Percentiles rank a stretch among this genome's conserved stretches.
Conservation (phyloP, 2,329 filamentous ascomycete species). For the Oidium heveae region DNA sequence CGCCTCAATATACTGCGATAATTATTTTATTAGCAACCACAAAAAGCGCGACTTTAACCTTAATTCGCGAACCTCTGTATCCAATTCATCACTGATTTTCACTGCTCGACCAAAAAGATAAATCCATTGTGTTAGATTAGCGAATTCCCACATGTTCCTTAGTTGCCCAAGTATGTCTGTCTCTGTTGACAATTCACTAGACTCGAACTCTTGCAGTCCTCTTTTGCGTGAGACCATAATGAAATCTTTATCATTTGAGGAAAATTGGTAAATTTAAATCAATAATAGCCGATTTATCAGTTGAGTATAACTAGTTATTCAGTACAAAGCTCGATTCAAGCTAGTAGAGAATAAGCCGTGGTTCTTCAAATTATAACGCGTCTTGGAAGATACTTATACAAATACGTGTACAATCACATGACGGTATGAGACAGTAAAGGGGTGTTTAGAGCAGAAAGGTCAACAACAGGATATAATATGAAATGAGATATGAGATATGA, state of each 20-base stretch:
- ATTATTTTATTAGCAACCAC: background rate
- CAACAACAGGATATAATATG: too few relatives aligned
- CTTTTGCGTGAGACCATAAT: conserved; percentile 21
- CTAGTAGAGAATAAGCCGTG: too few relatives aligned
- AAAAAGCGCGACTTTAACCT: background rate
- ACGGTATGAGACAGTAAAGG: too few relatives aligned
- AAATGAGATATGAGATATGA: too few relatives aligned
- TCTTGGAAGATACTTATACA: too few relatives aligned
- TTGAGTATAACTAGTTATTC: too few relatives aligned
- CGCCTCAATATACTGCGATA: conserved; percentile 51
- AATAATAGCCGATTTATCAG: too few relatives aligned
- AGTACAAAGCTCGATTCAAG: too few relatives aligned
- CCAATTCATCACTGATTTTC: conserved; percentile 71
- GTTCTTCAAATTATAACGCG: too few relatives aligned
- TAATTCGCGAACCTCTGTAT: conserved; percentile 48
- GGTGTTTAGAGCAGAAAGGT: too few relatives aligned
- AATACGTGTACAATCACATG: too few relatives aligned
- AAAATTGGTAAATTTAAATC: too few relatives aligned
- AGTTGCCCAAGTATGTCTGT: conserved; percentile 33
- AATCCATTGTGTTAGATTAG: conserved; percentile 81
- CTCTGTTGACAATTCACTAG: conserved; percentile 11
- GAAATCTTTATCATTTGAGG: background rate
- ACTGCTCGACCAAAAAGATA: conserved; percentile 70
- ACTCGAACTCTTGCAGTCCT: conserved; percentile 18
- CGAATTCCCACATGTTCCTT: conserved; percentile 87